Percentiles rank a stretch among this genome's conserved stretches.
phyloP scores from a whole-genome alignment of 2,329 filamentous ascomycete species.

The Cryphonectria japonica region DNA sequence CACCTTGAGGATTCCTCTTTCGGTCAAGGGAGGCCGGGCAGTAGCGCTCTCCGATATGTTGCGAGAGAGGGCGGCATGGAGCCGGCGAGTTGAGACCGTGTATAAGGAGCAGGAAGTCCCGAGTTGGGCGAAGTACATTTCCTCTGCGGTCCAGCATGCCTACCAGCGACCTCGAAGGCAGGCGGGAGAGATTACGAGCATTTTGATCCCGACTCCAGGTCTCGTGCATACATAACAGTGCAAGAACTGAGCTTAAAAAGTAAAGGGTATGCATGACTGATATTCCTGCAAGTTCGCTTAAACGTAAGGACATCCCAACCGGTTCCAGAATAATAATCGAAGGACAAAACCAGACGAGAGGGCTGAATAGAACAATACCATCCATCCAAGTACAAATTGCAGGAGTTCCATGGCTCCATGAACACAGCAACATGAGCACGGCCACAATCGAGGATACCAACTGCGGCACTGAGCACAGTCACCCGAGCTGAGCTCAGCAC shows the following conservation, averaged over 20 bases:
- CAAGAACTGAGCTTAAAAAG: background rate
- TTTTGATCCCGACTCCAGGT: too few relatives aligned
- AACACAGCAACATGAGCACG: background rate
- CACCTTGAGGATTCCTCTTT: too few relatives aligned
- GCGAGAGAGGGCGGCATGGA: too few relatives aligned
- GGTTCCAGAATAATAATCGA: background rate
- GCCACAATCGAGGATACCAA: background rate
- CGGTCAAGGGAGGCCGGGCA: too few relatives aligned
- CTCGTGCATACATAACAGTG: background rate
- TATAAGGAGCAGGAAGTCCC: too few relatives aligned
- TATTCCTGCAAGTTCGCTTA: background rate
- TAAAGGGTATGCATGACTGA: constrained; percentile 17
- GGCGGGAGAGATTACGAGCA: too few relatives aligned
- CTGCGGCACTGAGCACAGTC: background rate
- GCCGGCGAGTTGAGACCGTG: too few relatives aligned
- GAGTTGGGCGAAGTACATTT: too few relatives aligned
- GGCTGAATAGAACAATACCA: constrained; percentile 4
- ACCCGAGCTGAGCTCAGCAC: background rate
- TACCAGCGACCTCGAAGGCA: too few relatives aligned
- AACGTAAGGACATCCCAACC: background rate
- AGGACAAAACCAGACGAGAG: background rate
- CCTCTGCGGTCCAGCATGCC: too few relatives aligned
- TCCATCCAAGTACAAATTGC: background rate
- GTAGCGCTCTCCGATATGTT: too few relatives aligned
- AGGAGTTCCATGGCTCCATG: background rate